Evolutionary conservation across 1,284 basidiomycete species (phyloP).

Genomic region (Ceratobasidium theobromae): DNA sequence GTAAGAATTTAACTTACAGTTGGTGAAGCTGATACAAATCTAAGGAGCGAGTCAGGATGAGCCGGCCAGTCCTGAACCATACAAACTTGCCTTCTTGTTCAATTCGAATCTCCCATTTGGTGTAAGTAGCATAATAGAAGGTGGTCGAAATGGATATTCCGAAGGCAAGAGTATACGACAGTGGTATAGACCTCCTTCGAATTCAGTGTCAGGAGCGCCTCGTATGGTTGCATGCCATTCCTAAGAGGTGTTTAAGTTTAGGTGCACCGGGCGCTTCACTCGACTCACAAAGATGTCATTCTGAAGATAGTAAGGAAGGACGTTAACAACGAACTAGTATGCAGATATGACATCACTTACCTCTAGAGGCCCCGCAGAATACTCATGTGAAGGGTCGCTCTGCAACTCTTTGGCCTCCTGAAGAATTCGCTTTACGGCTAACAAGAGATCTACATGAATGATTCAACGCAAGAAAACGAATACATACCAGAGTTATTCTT

Average conservation of each 20-base stretch:
- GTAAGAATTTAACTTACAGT: constrained; percentile 54
- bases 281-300: constrained; percentile 77
- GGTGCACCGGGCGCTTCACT: neutral
- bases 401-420: constrained; percentile 90
- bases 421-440: constrained; percentile 94
- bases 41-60: constrained; percentile 44
- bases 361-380: constrained; percentile 85
- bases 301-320: constrained; percentile 44
- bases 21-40: constrained; percentile 95
- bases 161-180: constrained; percentile 88
- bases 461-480: neutral
- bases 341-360: constrained; percentile 49
- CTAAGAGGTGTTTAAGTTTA: constrained; percentile 45
- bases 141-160: constrained; percentile 93
- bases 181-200: constrained; percentile 89
- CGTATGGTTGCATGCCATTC: constrained; percentile 98
- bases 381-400: constrained; percentile 78
- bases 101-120: constrained; percentile 95
- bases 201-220: constrained; percentile 84
- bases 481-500: constrained; percentile 78
- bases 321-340: constrained; percentile 3
- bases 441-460: constrained; percentile 13
- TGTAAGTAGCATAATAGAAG: constrained; percentile 91
- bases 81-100: constrained; percentile 79
- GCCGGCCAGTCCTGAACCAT: too few relatives aligned